Percentiles rank a stretch among this genome's conserved stretches.
These are phyloP conservation scores for Seminavis robusta DNA, from an alignment of 108 stramenopile genomes.

Conservation along the genomic window DNA sequence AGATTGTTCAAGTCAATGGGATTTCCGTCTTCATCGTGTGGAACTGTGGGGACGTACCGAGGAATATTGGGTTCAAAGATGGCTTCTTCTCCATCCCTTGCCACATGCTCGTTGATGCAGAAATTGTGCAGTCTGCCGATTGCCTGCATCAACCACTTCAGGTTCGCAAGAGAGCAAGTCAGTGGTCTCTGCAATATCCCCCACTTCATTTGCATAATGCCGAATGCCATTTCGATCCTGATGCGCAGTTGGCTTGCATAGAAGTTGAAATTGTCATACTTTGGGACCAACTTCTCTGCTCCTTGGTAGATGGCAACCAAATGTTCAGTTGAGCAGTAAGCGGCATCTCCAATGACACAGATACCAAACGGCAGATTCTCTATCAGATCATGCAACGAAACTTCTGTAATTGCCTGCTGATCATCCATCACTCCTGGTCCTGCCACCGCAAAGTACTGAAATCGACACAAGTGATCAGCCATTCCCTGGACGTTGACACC, in stretches of 20 bases:
- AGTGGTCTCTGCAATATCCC: conserved; percentile 10
- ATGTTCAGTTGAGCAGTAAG: conserved; percentile 7
- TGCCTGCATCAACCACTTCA: too few species aligned
- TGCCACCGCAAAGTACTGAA: conserved; percentile 4
- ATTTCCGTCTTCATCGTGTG: too few species aligned
- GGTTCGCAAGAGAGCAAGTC: too few species aligned
- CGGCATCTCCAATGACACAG: conserved; percentile 15
- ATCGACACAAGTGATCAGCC: conserved; percentile 10
- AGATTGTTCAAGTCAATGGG: too few species aligned
- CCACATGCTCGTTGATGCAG: too few species aligned
- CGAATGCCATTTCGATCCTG: conserved; percentile 41
- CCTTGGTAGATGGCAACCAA: conserved; percentile 15
- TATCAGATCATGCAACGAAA: conserved; percentile 3
- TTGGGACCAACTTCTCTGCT: background rate
- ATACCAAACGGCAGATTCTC: conserved; percentile 9
- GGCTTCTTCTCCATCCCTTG: too few species aligned
- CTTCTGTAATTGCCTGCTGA: background rate
- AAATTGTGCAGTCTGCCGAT: too few species aligned
- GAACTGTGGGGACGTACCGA: too few species aligned
- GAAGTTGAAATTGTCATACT: conserved; percentile 21
- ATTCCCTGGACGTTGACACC: conserved; percentile 17
- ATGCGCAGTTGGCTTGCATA: conserved; percentile 21
- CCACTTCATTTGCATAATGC: conserved; percentile 17
- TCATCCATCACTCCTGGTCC: conserved; percentile 15
- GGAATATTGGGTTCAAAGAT: too few species aligned